A percentile compares a stretch with the other conserved stretches of the same genome.
Conservation (phyloP, 2,329 filamentous ascomycete species). For the Paradendryphiella salina region DNA sequence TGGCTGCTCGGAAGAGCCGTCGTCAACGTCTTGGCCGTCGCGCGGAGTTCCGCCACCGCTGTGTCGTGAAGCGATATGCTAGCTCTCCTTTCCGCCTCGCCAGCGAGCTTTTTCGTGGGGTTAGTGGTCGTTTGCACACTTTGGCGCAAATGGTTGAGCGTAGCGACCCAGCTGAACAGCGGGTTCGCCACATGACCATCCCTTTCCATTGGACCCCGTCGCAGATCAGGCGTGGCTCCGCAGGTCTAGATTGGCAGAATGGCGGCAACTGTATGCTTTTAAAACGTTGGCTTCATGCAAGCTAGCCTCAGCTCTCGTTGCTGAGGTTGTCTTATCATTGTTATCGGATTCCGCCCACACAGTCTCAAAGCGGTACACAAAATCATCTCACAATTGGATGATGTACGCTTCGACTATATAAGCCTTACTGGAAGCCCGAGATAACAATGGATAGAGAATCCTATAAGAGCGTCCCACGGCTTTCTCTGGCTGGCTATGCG, state of each 20-base stretch:
- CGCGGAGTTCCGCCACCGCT: conserved; percentile 1
- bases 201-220: conserved; percentile 2
- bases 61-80: background rate
- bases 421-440: background rate
- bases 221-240: background rate
- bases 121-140: conserved; percentile 4
- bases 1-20: conserved; percentile 5
- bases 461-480: too few relatives aligned
- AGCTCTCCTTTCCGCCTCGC: background rate
- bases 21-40: conserved; percentile 1
- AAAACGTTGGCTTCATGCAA: conserved; percentile 7
- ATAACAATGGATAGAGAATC: too few relatives aligned
- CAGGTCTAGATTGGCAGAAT: background rate
- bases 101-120: conserved; percentile 1
- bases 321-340: conserved; percentile 14
- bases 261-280: background rate
- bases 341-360: conserved; percentile 7
- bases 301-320: conserved; percentile 11
- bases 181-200: background rate
- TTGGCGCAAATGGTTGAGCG: conserved; percentile 11
- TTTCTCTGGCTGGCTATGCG: too few relatives aligned
- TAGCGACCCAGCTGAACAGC: conserved; percentile 9
- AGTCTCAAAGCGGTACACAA: background rate
- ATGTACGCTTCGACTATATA: background rate
- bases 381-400: conserved; percentile 2